A percentile compares a stretch with the other conserved stretches of the same genome.
Conservation (phyloP, 2,329 filamentous ascomycete species). For the Trichoderma guizhouense region DNA sequence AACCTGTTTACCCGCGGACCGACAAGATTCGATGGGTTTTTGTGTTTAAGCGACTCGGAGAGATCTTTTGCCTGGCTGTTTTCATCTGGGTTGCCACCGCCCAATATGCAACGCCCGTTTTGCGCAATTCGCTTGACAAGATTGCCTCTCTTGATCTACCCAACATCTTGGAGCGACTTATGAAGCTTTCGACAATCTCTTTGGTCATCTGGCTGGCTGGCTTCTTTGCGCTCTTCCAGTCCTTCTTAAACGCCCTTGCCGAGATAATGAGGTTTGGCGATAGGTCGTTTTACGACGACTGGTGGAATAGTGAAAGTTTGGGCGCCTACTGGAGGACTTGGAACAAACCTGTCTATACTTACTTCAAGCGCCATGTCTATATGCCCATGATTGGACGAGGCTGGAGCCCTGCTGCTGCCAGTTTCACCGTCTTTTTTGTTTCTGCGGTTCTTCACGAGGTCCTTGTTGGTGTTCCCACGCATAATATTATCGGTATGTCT, state of each 20-base stretch:
- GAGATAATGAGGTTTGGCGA: conserved; percentile 90
- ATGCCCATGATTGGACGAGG: conserved; percentile 82
- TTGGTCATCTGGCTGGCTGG: conserved; percentile 96
- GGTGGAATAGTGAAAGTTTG: conserved; percentile 92
- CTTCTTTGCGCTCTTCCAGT: conserved; percentile 96
- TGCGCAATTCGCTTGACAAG: conserved; percentile 86
- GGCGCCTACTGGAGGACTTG: conserved; percentile 91
- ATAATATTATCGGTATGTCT: conserved; percentile 77
- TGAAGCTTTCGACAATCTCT: conserved; percentile 94
- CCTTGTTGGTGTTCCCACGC: conserved; percentile 88
- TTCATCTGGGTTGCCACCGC: conserved; percentile 95
- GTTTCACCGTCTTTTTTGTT: conserved; percentile 79
- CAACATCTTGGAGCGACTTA: conserved; percentile 80
- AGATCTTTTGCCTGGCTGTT: conserved; percentile 72
- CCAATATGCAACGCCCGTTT: conserved; percentile 87
- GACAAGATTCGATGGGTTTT: conserved; percentile 80
- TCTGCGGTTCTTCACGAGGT: conserved; percentile 90
- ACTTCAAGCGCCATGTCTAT: conserved; percentile 94
- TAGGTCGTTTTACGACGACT: conserved; percentile 91
- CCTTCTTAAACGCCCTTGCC: conserved; percentile 83
- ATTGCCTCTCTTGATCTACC: conserved; percentile 76
- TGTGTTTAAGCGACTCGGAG: conserved; percentile 75
- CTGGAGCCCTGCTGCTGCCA: conserved; percentile 67
- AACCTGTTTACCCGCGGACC: conserved; percentile 90
- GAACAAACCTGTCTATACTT: conserved; percentile 97